Percentiles rank a stretch among this genome's conserved stretches.
Conservation (phyloP, 202 grass and related monocot species). For the Saccharum hybrid region DNA sequence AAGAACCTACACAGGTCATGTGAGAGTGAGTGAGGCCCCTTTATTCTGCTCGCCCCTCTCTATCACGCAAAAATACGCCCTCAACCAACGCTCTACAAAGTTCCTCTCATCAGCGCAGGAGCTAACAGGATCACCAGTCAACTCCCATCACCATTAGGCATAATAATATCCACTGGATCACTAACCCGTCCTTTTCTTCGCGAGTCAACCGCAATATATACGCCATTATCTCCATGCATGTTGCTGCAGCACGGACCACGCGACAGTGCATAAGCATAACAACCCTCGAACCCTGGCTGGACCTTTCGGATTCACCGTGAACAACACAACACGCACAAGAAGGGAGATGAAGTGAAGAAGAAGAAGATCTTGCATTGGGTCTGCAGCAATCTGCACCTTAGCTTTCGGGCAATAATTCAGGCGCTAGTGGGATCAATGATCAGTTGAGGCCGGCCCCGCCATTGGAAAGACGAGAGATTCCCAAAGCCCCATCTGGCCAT, state of each 20-base stretch:
- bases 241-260: conserved; percentile 4
- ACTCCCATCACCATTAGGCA: not conserved
- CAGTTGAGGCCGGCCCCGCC: conserved; percentile 18
- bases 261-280: not conserved
- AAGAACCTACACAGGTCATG: not conserved
- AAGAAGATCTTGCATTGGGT: not conserved
- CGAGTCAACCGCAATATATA: not conserved
- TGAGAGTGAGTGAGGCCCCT: not conserved
- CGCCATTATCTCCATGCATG: not conserved
- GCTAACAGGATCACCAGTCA: not conserved
- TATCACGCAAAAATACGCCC: not conserved
- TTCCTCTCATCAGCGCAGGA: not conserved
- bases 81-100: not conserved
- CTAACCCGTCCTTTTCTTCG: not conserved
- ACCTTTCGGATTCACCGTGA: not conserved
- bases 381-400: not conserved
- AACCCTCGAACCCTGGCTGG: not conserved
- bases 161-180: not conserved
- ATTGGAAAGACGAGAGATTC: conserved; percentile 32
- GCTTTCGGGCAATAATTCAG: conserved; percentile 47
- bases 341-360: not conserved
- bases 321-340: no score
- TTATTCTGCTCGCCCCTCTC: not conserved
- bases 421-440: conserved; percentile 39
- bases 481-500: not conserved